phyloP scores from a whole-genome alignment of 768 basidiomycete genomes.

The Lentinus brumalis region DNA sequence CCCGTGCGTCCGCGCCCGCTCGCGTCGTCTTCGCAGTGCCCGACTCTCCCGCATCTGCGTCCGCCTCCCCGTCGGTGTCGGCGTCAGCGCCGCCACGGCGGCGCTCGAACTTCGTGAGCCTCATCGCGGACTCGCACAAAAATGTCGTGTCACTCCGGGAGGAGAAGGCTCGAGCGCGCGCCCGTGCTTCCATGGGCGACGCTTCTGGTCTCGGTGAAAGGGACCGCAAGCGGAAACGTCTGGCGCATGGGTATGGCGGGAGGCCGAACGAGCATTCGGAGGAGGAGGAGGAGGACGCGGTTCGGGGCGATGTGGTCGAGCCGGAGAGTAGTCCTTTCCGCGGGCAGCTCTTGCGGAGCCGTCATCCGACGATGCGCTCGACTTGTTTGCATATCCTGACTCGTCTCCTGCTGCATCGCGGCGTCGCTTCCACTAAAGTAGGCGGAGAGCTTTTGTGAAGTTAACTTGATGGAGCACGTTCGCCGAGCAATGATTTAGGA shows the following conservation, averaged over 20 bases:
- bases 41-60: constrained; percentile 5
- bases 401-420: constrained; percentile 29
- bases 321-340: constrained; percentile 16
- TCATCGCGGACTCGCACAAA: constrained; percentile 45
- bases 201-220: neutral
- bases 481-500: too few relatives aligned
- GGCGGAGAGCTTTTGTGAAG: too few relatives aligned
- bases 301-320: neutral
- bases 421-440: neutral
- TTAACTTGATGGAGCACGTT: too few relatives aligned
- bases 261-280: neutral
- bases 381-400: constrained; percentile 45
- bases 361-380: constrained; percentile 51
- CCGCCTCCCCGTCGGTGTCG: neutral
- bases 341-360: neutral
- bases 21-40: neutral
- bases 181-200: neutral
- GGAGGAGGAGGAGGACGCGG: neutral
- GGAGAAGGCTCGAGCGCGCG: constrained; percentile 1
- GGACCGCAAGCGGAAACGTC: neutral
- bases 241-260: neutral
- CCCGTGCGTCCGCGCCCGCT: neutral
- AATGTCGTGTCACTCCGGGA: constrained; percentile 41
- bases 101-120: constrained; percentile 34
- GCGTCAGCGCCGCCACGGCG: constrained; percentile 7